phyloP scores from a whole-genome alignment of 208 protist genomes.

The Trypanosoma lewisi region DNA sequence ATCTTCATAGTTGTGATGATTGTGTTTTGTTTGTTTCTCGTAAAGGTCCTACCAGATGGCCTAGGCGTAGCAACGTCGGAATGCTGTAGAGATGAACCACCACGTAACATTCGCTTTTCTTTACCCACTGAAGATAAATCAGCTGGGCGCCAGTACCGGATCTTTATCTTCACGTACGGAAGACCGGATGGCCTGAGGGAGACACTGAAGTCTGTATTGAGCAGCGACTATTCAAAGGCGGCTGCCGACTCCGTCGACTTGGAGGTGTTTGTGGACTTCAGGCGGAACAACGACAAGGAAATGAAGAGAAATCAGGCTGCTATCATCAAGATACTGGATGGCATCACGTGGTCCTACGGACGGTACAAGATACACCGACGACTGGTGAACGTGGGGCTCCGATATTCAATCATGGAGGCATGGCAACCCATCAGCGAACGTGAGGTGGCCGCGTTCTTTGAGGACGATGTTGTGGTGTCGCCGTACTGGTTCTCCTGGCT shows the following conservation, averaged over 20 bases:
- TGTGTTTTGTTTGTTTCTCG: not conserved
- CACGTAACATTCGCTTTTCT: not conserved
- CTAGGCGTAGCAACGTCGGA: too few species aligned
- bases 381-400: constrained; percentile 18
- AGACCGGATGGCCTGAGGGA: constrained; percentile 16
- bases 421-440: constrained; percentile 57
- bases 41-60: too few species aligned
- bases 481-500: constrained; percentile 59
- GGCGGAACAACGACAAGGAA: not conserved
- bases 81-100: too few species aligned
- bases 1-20: not conserved
- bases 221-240: constrained; percentile 18
- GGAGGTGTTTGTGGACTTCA: constrained; percentile 25
- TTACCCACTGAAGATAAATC: too few species aligned
- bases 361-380: constrained; percentile 38
- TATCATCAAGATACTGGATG: constrained; percentile 19
- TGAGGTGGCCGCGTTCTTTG: constrained; percentile 61
- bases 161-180: constrained; percentile 18
- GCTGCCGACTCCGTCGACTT: not conserved
- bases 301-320: not conserved
- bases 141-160: not conserved
- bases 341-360: constrained; percentile 42
- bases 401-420: constrained; percentile 29
- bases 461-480: constrained; percentile 39
- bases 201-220: constrained; percentile 6